Conservation (phyloP, 169 alveolate species). For the Plasmodium berghei region DNA sequence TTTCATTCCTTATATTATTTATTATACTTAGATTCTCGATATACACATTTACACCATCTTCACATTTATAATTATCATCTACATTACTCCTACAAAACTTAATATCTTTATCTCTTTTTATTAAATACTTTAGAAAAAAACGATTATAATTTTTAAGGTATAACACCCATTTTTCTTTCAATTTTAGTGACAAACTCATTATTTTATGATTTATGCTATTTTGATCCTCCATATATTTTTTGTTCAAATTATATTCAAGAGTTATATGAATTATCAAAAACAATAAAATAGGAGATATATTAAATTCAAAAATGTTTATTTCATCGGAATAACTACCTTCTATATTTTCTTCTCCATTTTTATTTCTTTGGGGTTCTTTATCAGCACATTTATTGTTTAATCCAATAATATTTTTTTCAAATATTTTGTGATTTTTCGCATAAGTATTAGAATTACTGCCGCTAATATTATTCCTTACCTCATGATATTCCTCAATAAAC, state of each 20-base stretch:
- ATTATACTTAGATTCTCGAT: background rate
- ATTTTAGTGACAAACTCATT: slow-evolving; percentile 21
- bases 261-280: slow-evolving; percentile 56
- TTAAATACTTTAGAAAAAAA: slow-evolving; percentile 17
- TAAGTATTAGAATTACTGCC: too few species aligned
- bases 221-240: slow-evolving; percentile 9
- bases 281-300: slow-evolving; percentile 65
- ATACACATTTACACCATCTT: background rate
- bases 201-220: slow-evolving; percentile 40
- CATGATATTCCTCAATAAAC: background rate
- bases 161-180: slow-evolving; percentile 58
- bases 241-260: slow-evolving; percentile 44
- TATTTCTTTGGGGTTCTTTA: background rate
- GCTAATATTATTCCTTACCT: background rate
- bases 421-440: too few species aligned
- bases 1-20: slow-evolving; percentile 42
- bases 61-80: background rate
- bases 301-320: slow-evolving; percentile 52
- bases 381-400: slow-evolving; percentile 1
- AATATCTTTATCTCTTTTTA: slow-evolving; percentile 12
- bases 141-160: slow-evolving; percentile 58
- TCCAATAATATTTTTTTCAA: background rate
- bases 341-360: background rate
- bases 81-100: background rate
- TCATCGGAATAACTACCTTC: background rate